Percentiles rank a stretch among this genome's conserved stretches.
These are phyloP conservation scores for Saccharomycopsis fibuligera DNA, from an alignment of 805 yeast genomes.

Conservation along the genomic window DNA sequence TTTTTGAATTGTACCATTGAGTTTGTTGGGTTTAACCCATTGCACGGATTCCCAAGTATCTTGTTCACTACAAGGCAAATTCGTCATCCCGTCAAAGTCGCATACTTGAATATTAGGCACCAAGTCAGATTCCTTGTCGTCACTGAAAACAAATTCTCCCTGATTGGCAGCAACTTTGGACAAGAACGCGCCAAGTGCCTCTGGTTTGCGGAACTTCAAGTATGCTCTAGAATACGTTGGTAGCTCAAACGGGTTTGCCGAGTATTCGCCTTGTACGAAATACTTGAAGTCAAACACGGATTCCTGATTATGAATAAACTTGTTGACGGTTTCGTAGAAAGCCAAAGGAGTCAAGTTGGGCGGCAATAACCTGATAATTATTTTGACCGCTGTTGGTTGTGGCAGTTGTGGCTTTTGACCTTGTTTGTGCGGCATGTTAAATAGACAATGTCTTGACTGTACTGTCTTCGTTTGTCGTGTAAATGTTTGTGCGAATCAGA, in stretches of 20 bases:
- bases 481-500: no score
- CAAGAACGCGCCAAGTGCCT: neutral
- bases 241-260: constrained; percentile 11
- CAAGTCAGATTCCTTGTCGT: constrained; percentile 1
- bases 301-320: neutral
- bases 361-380: neutral
- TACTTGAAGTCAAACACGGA: neutral
- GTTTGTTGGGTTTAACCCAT: neutral
- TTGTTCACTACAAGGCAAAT: neutral
- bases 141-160: constrained; percentile 8
- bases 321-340: neutral
- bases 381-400: neutral
- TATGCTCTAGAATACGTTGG: constrained; percentile 14
- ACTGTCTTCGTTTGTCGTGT: no score
- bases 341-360: neutral
- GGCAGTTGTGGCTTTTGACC: no score
- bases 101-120: neutral
- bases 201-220: neutral
- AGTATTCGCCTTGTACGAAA: constrained; percentile 7
- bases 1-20: neutral
- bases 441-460: no score
- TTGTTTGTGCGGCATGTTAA: no score
- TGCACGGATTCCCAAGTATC: neutral
- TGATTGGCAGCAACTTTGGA: neutral
- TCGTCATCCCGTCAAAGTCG: neutral